These are phyloP conservation scores for Apiotrichum mycotoxinovorans DNA, from an alignment of 1,284 basidiomycete genomes.

Conservation along the genomic window DNA sequence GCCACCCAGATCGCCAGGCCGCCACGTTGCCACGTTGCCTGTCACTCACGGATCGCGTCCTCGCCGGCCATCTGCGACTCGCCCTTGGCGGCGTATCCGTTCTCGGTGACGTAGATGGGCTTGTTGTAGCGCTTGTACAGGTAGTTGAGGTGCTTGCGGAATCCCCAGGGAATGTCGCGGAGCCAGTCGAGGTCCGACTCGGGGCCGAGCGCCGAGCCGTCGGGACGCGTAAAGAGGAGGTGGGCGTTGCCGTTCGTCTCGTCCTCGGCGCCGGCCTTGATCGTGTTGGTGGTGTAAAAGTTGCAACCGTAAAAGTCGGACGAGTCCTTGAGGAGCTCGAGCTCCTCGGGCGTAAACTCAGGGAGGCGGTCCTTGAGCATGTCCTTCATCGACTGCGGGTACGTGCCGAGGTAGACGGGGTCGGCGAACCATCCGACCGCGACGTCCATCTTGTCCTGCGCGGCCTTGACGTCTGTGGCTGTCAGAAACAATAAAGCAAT, in stretches of 20 bases:
- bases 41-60: constrained; percentile 49
- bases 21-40: background rate
- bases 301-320: constrained; percentile 33
- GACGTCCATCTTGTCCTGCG: constrained; percentile 63
- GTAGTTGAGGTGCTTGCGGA: constrained; percentile 61
- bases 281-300: constrained; percentile 67
- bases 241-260: constrained; percentile 63
- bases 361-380: constrained; percentile 65
- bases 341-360: constrained; percentile 61
- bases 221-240: constrained; percentile 27
- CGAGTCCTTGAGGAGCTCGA: constrained; percentile 57
- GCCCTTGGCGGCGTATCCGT: constrained; percentile 68
- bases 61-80: constrained; percentile 58
- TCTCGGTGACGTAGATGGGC: constrained; percentile 69
- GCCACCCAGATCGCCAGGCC: background rate
- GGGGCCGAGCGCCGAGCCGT: constrained; percentile 65
- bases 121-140: constrained; percentile 62
- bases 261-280: constrained; percentile 49
- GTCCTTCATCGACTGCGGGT: constrained; percentile 61
- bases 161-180: constrained; percentile 43
- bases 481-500: background rate
- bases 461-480: constrained; percentile 61
- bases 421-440: constrained; percentile 59
- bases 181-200: constrained; percentile 54
- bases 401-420: constrained; percentile 68